Percentiles rank a stretch among this genome's conserved stretches.
These are phyloP conservation scores for Zea luxurians DNA, from an alignment of 176 grass and related monocot species.

Conservation along the genomic window DNA sequence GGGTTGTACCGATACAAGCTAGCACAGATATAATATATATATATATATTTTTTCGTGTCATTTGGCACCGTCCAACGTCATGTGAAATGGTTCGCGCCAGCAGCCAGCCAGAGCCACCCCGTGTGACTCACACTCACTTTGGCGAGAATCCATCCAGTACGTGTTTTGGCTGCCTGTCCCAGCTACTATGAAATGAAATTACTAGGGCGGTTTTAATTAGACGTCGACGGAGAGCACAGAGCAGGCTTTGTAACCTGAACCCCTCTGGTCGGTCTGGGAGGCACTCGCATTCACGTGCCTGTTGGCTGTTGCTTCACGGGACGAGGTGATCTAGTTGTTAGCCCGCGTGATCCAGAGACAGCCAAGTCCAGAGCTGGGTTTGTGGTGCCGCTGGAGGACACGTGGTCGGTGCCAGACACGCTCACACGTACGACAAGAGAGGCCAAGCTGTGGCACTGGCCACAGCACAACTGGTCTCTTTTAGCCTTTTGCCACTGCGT, in stretches of 20 bases:
- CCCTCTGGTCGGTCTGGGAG: no score
- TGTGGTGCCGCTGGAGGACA: not conserved
- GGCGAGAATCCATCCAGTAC: no score
- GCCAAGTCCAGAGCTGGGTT: not conserved
- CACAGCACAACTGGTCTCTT: no score
- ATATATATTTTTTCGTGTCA: not conserved
- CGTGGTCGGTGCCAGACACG: not conserved
- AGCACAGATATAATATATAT: no score
- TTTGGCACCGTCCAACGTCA: not conserved
- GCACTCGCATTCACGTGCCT: not conserved
- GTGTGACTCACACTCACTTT: no score
- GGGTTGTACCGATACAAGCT: not conserved
- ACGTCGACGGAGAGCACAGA: no score
- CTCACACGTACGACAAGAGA: not conserved
- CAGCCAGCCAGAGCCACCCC: no score
- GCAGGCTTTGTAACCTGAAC: no score
- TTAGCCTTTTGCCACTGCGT: not conserved
- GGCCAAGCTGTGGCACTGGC: not conserved
- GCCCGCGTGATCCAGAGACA: not conserved
- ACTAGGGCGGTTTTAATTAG: no score
- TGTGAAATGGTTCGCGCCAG: not conserved
- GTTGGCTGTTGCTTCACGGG: constrained; percentile 7
- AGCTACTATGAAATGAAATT: not conserved
- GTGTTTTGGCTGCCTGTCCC: no score
- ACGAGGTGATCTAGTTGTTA: not conserved